Percentiles rank a stretch among this genome's conserved stretches.
These are phyloP conservation scores for Lasiosphaeria hispida DNA, from an alignment of 495 filamentous ascomycete genomes.

Conservation along the genomic window DNA sequence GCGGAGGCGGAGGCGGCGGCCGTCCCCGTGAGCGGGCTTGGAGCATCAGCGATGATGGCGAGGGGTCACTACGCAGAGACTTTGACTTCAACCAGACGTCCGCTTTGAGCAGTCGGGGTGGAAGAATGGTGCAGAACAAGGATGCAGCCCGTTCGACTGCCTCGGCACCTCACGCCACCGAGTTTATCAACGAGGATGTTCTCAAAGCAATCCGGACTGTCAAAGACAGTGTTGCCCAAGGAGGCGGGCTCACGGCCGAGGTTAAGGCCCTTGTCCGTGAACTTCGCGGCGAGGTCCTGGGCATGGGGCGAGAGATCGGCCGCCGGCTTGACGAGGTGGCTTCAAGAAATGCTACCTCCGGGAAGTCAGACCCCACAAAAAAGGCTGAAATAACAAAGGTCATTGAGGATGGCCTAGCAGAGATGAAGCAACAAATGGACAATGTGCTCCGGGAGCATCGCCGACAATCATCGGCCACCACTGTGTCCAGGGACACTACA, in stretches of 20 bases:
- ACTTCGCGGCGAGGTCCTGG: constrained; percentile 85
- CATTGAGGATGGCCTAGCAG: constrained; percentile 72
- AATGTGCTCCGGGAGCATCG: constrained; percentile 70
- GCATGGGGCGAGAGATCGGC: constrained; percentile 85
- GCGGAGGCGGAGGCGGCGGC: constrained; percentile 33
- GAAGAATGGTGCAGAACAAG: constrained; percentile 35
- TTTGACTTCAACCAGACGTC: constrained; percentile 43
- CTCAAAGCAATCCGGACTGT: constrained; percentile 74
- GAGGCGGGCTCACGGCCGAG: constrained; percentile 81
- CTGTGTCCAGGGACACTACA: constrained; percentile 14
- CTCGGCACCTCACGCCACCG: constrained; percentile 31
- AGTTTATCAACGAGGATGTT: constrained; percentile 64
- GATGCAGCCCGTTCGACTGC: constrained; percentile 31
- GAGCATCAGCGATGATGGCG: constrained; percentile 47
- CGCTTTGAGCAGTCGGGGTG: constrained; percentile 39
- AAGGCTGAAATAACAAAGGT: constrained; percentile 73
- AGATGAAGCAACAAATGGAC: constrained; percentile 79
- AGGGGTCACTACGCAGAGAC: constrained; percentile 40
- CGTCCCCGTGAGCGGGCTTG: constrained; percentile 41
- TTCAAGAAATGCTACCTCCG: constrained; percentile 40
- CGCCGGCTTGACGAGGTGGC: constrained; percentile 70
- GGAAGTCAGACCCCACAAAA: constrained; percentile 51
- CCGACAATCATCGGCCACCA: constrained; percentile 54
- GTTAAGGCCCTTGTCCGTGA: constrained; percentile 88
- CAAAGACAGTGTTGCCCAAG: constrained; percentile 81